These are phyloP conservation scores for Allium sativum DNA, from an alignment of 106 monocot genomes.

Conservation along the genomic window DNA sequence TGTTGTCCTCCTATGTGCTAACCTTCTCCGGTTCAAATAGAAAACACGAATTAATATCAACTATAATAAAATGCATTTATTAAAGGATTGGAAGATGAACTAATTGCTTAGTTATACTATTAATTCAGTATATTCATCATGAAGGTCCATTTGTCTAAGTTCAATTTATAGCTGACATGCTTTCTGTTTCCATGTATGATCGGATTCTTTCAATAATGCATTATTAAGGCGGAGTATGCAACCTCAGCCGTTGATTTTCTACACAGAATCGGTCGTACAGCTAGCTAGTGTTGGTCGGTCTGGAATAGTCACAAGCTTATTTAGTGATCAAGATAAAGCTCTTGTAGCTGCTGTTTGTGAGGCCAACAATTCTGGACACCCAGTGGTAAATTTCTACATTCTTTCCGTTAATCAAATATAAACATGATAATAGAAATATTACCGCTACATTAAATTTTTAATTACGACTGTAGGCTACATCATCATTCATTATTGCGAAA, in stretches of 20 bases:
- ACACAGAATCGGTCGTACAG: conserved; percentile 94
- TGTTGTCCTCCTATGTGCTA: too few relatives aligned
- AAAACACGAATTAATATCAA: too few relatives aligned
- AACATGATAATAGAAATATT: too few relatives aligned
- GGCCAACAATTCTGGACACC: conserved; percentile 43
- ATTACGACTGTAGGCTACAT: too few relatives aligned
- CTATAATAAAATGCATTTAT: too few relatives aligned
- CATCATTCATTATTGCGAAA: too few relatives aligned
- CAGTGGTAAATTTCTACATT: conserved; percentile 46
- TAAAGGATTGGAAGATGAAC: too few relatives aligned
- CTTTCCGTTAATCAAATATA: background rate
- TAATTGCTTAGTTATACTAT: too few relatives aligned
- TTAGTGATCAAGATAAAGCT: conserved; percentile 52
- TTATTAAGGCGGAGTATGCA: conserved; percentile 83
- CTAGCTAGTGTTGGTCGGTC: conserved; percentile 83
- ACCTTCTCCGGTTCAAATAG: too few relatives aligned
- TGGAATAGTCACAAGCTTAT: conserved; percentile 80
- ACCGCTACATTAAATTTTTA: too few relatives aligned
- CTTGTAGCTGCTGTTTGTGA: conserved; percentile 63
- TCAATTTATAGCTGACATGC: background rate
- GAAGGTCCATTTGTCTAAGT: too few relatives aligned
- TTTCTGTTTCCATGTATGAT: background rate
- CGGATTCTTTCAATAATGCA: background rate
- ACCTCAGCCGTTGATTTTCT: conserved; percentile 84
- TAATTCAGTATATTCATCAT: too few relatives aligned